Base-by-base conservation (phyloP, 768 basidiomycete species). In the Tricholoma matsutake region DNA sequence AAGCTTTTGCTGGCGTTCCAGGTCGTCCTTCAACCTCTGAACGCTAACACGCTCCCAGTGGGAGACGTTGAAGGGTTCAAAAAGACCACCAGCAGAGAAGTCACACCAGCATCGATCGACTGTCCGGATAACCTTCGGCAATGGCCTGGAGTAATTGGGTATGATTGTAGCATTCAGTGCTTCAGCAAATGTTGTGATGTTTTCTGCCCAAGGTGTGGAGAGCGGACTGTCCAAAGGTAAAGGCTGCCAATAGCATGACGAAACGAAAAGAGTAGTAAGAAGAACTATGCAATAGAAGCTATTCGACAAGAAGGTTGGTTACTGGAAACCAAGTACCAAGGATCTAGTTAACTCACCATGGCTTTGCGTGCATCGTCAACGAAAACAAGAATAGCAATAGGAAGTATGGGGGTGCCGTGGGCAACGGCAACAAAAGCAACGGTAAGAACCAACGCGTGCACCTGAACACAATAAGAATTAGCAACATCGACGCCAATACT, bases 211-310 rank as follows among this genome's bases (percentile, higher is more conserved):
- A 9, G 89, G 87, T 16, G 69, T 71, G 11, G 84, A 81, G 60
- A 93, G 84, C 0, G 81, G 78, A 28, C 81, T 84, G 62, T 86
- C 82, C 52, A 86, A 72, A 22, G 87, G 83, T 59, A 92, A 84
- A 31, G 93, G 90, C 63, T 91, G 89, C 92, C 92, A 94, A 73
- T 93, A 93, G 71, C 92, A 94, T 16, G 92, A 90, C 14, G 92
- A 90, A 62, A 92, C 79, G 71, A 92, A 94, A 54, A 94, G 81
- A n/a, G 92, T 89, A 0, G 85, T 81, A 13, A 94, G 84, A 20
- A 94, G 81, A 22, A 92, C 80, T 58, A 94, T 88, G 79, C 92
- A 94, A 71, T 94, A 94, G 71, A 93, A 92, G 68, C 92, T 94
- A 61, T 1, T 51, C 6, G 59, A 31, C 6, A 35, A 32, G 7